Conservation (phyloP, 1,284 basidiomycete genomes). For the Peniophora sp. region DNA sequence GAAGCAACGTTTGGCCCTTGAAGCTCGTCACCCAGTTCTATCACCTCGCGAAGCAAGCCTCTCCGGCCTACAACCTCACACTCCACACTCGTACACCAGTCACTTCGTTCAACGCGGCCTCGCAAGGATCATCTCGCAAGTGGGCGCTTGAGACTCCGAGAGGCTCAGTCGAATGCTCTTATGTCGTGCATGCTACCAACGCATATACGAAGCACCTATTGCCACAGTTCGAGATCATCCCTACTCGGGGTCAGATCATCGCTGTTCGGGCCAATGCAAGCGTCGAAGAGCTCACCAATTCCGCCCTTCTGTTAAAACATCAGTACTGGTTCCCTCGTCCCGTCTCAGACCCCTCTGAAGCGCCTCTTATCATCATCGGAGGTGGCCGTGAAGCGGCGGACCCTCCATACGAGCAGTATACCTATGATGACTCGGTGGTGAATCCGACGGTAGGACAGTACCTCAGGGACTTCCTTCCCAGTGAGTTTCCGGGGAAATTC, state of each 20-base stretch:
- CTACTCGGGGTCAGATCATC: conserved; percentile 68
- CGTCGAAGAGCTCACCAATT: conserved; percentile 21
- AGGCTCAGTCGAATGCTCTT: conserved; percentile 46
- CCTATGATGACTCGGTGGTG: conserved; percentile 54
- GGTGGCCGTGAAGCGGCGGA: conserved; percentile 49
- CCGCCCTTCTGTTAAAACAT: conserved; percentile 28
- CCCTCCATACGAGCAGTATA: conserved; percentile 40
- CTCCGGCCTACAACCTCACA: conserved; percentile 30
- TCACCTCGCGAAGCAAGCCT: conserved; percentile 27
- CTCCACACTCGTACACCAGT: conserved; percentile 71
- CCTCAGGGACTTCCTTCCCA: conserved; percentile 52
- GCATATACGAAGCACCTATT: conserved; percentile 65
- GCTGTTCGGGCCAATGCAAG: conserved; percentile 46
- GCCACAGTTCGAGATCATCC: conserved; percentile 56
- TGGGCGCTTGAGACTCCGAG: conserved; percentile 54
- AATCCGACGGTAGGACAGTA: conserved; percentile 38
- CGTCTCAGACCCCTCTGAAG: conserved; percentile 18
- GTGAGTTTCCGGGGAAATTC: conserved; percentile 48
- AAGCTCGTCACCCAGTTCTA: conserved; percentile 68
- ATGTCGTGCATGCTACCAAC: conserved; percentile 77
- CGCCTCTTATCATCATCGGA: conserved; percentile 63
- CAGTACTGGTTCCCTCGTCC: conserved; percentile 81
- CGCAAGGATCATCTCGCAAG: conserved; percentile 17
- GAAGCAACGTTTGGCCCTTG: conserved; percentile 69
- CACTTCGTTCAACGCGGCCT: conserved; percentile 28